Conservation (phyloP, 108 stramenopile species). For the Fistulifera solaris region DNA sequence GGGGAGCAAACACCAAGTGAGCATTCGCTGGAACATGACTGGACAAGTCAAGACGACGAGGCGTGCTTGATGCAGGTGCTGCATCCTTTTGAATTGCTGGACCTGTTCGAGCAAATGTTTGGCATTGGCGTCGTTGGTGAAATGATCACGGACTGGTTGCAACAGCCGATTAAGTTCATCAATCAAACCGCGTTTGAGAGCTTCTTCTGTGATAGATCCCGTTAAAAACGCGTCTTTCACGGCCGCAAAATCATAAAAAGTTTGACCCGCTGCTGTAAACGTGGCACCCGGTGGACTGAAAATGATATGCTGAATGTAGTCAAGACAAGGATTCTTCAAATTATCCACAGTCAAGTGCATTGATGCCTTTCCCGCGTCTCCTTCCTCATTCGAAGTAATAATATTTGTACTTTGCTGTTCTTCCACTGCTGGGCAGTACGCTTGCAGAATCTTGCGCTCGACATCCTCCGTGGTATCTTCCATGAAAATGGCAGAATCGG, state of each 20-base stretch:
- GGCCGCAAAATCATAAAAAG: slow-evolving; percentile 66
- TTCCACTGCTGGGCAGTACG: slow-evolving; percentile 79
- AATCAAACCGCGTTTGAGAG: slow-evolving; percentile 76
- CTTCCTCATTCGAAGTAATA: slow-evolving; percentile 8
- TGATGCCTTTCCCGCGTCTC: slow-evolving; percentile 79
- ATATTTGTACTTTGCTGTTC: slow-evolving; percentile 12
- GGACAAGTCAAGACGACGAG: slow-evolving; percentile 63
- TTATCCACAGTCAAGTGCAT: slow-evolving; percentile 73
- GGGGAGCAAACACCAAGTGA: slow-evolving; percentile 78
- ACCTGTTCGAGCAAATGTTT: slow-evolving; percentile 85
- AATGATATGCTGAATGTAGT: slow-evolving; percentile 93
- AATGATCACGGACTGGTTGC: slow-evolving; percentile 96
- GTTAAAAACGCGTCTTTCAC: slow-evolving; percentile 78
- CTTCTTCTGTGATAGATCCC: slow-evolving; percentile 63
- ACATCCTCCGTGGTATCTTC: slow-evolving; percentile 94
- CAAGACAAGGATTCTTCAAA: slow-evolving; percentile 93
- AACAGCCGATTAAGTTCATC: slow-evolving; percentile 81
- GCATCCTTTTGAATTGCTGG: slow-evolving; percentile 75
- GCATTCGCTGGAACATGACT: slow-evolving; percentile 46
- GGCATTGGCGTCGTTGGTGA: slow-evolving; percentile 74
- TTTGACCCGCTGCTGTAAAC: slow-evolving; percentile 41
- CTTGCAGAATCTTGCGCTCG: slow-evolving; percentile 80
- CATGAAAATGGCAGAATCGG: slow-evolving; percentile 99
- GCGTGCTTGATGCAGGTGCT: slow-evolving; percentile 16
- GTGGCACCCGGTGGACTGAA: slow-evolving; percentile 75